Conservation (phyloP, 495 filamentous ascomycete species). For the Xylaria longipes region DNA sequence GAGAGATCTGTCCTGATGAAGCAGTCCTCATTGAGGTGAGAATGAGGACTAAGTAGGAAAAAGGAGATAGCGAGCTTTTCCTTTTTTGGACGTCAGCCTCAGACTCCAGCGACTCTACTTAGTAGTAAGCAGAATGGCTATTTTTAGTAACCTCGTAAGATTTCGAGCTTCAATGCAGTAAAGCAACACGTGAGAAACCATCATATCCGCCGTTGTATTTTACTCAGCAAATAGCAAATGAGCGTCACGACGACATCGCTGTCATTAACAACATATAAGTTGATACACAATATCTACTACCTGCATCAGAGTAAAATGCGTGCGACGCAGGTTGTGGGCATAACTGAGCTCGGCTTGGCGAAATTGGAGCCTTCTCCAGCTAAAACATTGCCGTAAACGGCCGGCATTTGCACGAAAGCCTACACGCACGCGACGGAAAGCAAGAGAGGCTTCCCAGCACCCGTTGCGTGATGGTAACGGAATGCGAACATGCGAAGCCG, state of each 20-base stretch:
- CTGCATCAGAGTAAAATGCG: background rate
- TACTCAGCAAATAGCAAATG: conserved; percentile 25
- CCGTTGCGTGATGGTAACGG: background rate
- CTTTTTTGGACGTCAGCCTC: conserved; percentile 20
- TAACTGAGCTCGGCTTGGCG: background rate
- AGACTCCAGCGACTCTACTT: conserved; percentile 1
- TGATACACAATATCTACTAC: background rate
- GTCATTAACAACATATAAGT: conserved; percentile 3
- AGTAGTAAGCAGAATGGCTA: conserved; percentile 24
- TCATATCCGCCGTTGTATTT: background rate
- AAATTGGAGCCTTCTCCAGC: background rate
- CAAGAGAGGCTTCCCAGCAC: background rate
- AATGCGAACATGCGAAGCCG: background rate
- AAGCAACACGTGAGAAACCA: conserved; percentile 16
- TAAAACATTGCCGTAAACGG: background rate
- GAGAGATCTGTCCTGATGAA: conserved; percentile 26
- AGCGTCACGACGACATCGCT: conserved; percentile 5
- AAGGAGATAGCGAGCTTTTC: conserved; percentile 12
- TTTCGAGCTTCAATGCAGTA: conserved; percentile 17
- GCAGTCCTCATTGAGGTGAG: conserved; percentile 8
- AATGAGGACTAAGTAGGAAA: conserved; percentile 20
- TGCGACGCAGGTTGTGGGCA: background rate
- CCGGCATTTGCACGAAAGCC: background rate
- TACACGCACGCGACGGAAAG: background rate
- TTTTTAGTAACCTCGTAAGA: conserved; percentile 27